Evolutionary conservation across 2,329 filamentous ascomycete genomes (phyloP), one percentile per base, ranked within the genome.

Genomic region (Neofusicoccum cordaticola): DNA sequence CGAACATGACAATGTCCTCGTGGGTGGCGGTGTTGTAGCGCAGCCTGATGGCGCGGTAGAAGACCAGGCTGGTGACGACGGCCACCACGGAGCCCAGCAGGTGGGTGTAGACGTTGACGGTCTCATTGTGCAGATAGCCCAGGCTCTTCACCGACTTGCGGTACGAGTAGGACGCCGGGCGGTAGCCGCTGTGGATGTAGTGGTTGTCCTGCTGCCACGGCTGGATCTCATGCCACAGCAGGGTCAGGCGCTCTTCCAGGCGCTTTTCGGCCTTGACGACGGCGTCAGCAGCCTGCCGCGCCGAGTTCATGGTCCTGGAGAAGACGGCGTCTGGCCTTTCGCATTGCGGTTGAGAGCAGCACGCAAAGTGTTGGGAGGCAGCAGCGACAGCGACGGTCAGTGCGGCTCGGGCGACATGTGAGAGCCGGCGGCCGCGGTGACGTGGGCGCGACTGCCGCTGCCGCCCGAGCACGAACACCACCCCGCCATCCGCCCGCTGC

Each of bases 91-190:
- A 69, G 44, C 75, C 76, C 31, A 78, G 58, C 12, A 91, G 81
- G 74, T 92, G 89, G 2, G 86, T 84, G 75, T 89, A 91, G 71
- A 91, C 90, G 74, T 92, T 92, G 53, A 91, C 85, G 5, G 85
- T 85, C 73, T 89, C 86, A 73, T 89, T 90, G 77, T 91, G 88
- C 13, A 90, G 71, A 74, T 90, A 87, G 61, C 80, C 75, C 15
- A 91, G 78, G 41, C 84, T 87, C 44, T 82, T 77, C 65, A 86
- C 81, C 19, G 86, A 90, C 64, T 79, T 82, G 13, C 73, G 65
- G 75, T 87, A 89, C 0, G 88, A 90, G 64, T 83, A 83, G 1
- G 87, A 88, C 22, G 82, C 81, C 1, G 85, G 85, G 0, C 89
- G 84, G 76, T 91, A 92, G 67, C 87, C 86, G 31, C 83, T 84